Evolutionary conservation across 1,284 basidiomycete species (phyloP).

Genomic region (Cryptococcus hybrid): DNA sequence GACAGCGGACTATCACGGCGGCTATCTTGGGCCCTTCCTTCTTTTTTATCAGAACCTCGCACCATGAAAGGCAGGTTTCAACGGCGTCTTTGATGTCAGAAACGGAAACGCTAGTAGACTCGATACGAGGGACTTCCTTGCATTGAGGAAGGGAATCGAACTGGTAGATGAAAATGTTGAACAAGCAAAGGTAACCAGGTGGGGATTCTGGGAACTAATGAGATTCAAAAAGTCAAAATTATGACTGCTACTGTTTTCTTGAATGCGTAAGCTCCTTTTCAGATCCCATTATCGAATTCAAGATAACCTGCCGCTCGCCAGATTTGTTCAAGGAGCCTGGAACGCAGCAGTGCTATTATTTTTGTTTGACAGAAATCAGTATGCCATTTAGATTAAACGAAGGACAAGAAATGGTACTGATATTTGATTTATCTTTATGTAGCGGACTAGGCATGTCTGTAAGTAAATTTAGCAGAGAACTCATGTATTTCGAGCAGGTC

Average conservation of each 20-base stretch:
- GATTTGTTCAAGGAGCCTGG: slow-evolving; percentile 43
- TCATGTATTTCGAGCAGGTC: neutral
- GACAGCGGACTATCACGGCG: neutral
- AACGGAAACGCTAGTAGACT: slow-evolving; percentile 16
- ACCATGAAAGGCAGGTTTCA: slow-evolving; percentile 11
- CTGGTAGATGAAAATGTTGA: neutral
- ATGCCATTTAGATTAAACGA: slow-evolving; percentile 8
- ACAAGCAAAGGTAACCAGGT: slow-evolving; percentile 11
- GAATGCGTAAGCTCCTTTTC: slow-evolving; percentile 29
- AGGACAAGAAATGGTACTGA: slow-evolving; percentile 5
- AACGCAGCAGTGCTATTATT: slow-evolving; percentile 40
- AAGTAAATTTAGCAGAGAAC: slow-evolving; percentile 2
- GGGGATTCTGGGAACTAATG: slow-evolving; percentile 42
- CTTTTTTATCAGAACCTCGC: neutral
- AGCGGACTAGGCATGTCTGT: slow-evolving; percentile 43
- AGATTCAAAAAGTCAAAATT: slow-evolving; percentile 29
- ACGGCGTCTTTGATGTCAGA: slow-evolving; percentile 11
- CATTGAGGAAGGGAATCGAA: slow-evolving; percentile 7
- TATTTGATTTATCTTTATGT: neutral
- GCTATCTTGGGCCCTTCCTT: slow-evolving; percentile 1
- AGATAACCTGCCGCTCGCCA: slow-evolving; percentile 1
- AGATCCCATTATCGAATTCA: neutral
- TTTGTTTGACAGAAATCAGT: slow-evolving; percentile 44
- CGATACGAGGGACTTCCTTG: slow-evolving; percentile 12
- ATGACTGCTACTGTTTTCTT: slow-evolving; percentile 38